A percentile compares a stretch with the other conserved stretches of the same genome.
Evolutionary conservation across 352 stramenopile genomes (phyloP).

Genomic region (Pythium biforme): DNA sequence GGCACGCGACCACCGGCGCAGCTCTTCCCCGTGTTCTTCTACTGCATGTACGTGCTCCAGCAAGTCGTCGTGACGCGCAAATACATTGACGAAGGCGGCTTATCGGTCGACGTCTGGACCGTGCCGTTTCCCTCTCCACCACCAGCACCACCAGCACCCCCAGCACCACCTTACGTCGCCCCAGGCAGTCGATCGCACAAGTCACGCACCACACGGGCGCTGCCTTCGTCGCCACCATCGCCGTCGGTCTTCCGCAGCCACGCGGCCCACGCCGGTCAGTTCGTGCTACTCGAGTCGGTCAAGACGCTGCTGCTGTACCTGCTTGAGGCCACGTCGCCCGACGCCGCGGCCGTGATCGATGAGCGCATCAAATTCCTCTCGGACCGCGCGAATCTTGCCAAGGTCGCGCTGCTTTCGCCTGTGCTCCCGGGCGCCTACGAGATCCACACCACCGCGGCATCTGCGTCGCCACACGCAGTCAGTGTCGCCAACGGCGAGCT

Average conservation of each 20-base stretch:
- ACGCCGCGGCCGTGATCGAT: conserved; percentile 21
- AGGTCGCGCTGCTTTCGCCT: conserved; percentile 33
- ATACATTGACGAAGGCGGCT: conserved; percentile 29
- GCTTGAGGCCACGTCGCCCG: conserved; percentile 18
- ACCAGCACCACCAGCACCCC: not conserved
- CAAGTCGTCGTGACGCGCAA: conserved; percentile 36
- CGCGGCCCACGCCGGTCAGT: conserved; percentile 7
- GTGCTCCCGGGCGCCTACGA: conserved; percentile 32
- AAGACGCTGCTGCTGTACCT: conserved; percentile 38
- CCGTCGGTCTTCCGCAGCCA: not conserved
- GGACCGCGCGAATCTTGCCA: conserved; percentile 20
- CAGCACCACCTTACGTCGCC: not conserved
- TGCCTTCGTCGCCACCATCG: not conserved
- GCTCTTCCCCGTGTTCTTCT: conserved; percentile 35
- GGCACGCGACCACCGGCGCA: conserved; percentile 18
- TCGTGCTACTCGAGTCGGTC: conserved; percentile 44
- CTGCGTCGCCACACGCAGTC: not conserved
- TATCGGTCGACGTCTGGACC: conserved; percentile 31
- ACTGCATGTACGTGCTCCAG: conserved; percentile 39
- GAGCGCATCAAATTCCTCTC: conserved; percentile 24
- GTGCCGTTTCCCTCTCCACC: not conserved
- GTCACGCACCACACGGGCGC: too few species aligned
- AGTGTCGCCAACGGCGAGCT: conserved; percentile 36
- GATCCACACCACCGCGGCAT: conserved; percentile 1
- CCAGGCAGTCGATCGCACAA: too few species aligned